Base-by-base conservation (phyloP, 2,329 filamentous ascomycete genomes). In the Sporothrix schenckii region DNA sequence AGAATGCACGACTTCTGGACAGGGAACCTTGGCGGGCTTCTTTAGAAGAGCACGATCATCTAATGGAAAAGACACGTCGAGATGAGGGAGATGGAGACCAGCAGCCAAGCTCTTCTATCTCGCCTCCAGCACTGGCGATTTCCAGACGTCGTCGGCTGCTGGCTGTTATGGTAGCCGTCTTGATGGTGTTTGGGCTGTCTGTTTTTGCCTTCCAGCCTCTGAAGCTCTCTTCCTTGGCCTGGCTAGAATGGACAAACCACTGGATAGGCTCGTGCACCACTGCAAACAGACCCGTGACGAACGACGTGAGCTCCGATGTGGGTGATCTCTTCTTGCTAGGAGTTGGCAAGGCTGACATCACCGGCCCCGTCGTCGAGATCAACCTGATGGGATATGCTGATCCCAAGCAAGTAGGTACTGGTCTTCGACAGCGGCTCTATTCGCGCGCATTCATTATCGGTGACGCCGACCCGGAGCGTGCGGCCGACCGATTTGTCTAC, bases 311-410 rank as follows among this genome's bases (percentile, higher is more conserved):
- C 19, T n/a, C 52, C 11, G 47, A 24, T 19, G 19, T 4, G 9
- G 80, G 80, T 27, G 81, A 83, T 73, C 77, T 79, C 69, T 87
- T 85, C 71, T 78, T 87, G 3, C 72, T 87, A 21, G 85, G 85
- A 3, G 83, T 83, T 14, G 85, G 85, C 56, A 86, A 85, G 74
- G 85, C 81, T 19, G 85, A 87, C 74, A 85, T 87, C 73, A 87
- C 85, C 1, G 85, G 91, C 4, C 92, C 93, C 0, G 91, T 95
- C 5, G 93, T 94, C 39, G 93, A 97, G 80, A 88, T 97, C 80
- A 93, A 92, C 77, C 87, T 97, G 80, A 95, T 94, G 85, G 94
- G 94, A 72, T 97, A 97, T 81, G 93, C 93, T 39, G 89, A 92
- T 78, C 83, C 88, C 16, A 87, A 86, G 56, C 94, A 97, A 80